Conservation (phyloP, 2,329 filamentous ascomycete species). For the Diaporthe citriasiana region DNA sequence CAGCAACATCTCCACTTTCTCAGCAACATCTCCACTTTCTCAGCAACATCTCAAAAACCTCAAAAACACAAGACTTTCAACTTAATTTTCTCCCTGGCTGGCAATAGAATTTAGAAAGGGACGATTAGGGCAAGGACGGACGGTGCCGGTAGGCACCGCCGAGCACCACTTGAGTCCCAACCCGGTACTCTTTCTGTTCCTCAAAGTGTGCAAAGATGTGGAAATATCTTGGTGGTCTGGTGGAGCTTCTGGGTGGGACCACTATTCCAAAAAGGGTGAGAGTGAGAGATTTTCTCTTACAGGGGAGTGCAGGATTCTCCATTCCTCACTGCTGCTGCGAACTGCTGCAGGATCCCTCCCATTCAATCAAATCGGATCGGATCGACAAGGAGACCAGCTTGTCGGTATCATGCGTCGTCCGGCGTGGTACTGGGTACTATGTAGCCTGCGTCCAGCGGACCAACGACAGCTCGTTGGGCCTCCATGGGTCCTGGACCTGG, state of each 20-base stretch:
- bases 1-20: too few relatives aligned
- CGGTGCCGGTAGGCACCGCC: neutral
- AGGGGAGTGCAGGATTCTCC: too few relatives aligned
- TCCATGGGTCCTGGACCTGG: neutral
- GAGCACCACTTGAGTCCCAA: neutral
- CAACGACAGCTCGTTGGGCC: constrained; percentile 2
- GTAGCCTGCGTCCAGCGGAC: neutral
- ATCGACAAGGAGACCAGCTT: constrained; percentile 17
- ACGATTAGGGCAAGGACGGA: neutral
- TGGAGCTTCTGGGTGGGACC: too few relatives aligned
- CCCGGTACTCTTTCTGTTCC: neutral
- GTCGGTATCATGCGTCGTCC: constrained; percentile 27
- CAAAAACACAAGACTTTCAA: too few relatives aligned
- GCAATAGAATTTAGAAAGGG: neutral
- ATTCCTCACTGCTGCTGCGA: constrained; percentile 29
- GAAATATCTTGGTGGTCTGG: too few relatives aligned
- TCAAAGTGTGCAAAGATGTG: too few relatives aligned
- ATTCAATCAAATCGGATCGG: constrained; percentile 6
- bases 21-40: too few relatives aligned
- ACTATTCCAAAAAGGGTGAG: too few relatives aligned
- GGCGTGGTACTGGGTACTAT: too few relatives aligned
- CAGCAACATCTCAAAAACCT: too few relatives aligned
- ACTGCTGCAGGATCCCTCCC: constrained; percentile 29
- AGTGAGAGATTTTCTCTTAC: too few relatives aligned
- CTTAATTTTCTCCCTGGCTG: neutral